Base-by-base conservation (phyloP, 2,329 filamentous ascomycete genomes). In the Chaetomium sp. region DNA sequence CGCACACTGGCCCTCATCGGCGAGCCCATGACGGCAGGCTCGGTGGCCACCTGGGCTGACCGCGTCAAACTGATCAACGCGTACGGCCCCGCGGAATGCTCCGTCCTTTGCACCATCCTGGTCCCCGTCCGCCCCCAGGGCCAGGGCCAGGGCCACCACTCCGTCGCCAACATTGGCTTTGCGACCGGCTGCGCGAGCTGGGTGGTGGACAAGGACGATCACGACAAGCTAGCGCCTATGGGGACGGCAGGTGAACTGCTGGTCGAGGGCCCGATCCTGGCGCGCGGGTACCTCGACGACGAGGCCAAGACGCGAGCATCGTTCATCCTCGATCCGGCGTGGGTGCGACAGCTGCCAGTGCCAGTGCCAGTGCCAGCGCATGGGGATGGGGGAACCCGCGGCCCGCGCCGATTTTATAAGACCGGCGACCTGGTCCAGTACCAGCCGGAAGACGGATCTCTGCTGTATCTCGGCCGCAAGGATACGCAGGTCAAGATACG, bases 1-100 rank as follows among this genome's bases (percentile, higher is more conserved):
- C 59, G 60, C 50, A 64, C 62, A 6, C 57, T 67, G 11, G 62
- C 65, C 2, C 62, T 67, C n/a, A 65, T 65, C 14, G 67, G 66
- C 1, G 67, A 69, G 48, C 59, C 64, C 2, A 62, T 68, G 54
- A 50, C 56, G 1, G 55, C 58, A 19, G 63, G 67, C 34, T 61
- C 64, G 4, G 50, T 67, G 0, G 55, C 55, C 2, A 57, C 60
- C 3, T 69, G 66, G 66, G 62, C 63, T 1, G 54, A 53, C 12
- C 56, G 58, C 19, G 53, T 63, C 1, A 61, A 64, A 44, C 44
- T 65, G 32, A 55, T 64, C 48, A 64, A 65, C 32, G 63, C 52
- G 32, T 65, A 65, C 19, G 63, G 63, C 1, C 63, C 63, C 1
- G 61, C 58, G 4, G 63, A 65, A 42, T 56, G 60, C 2, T 56